A percentile compares a stretch with the other conserved stretches of the same genome.
Evolutionary conservation across 371 early-diverging fungal genomes (phyloP).

Genomic region (Funneliformis caledonium): DNA sequence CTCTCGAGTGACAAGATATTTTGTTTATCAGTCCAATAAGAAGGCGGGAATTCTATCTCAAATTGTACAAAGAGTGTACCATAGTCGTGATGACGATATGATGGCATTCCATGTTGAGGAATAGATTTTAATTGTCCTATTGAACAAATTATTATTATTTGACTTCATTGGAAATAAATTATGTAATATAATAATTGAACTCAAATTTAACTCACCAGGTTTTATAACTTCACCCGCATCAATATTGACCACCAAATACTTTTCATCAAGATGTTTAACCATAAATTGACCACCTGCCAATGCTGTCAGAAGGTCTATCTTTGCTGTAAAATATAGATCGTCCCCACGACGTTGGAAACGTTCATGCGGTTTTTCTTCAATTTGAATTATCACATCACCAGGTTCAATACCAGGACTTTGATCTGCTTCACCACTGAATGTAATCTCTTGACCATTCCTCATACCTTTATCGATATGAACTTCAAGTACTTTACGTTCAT

Average conservation of each 20-base stretch:
- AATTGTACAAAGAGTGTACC: slow-evolving; percentile 94
- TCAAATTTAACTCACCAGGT: slow-evolving; percentile 60
- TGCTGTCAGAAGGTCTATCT: slow-evolving; percentile 89
- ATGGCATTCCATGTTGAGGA: slow-evolving; percentile 95
- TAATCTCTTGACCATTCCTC: slow-evolving; percentile 86
- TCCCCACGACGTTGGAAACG: slow-evolving; percentile 78
- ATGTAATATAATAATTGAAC: not conserved
- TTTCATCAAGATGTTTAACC: slow-evolving; percentile 88
- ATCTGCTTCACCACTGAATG: slow-evolving; percentile 91
- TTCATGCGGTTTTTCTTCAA: slow-evolving; percentile 83
- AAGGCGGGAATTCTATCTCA: slow-evolving; percentile 91
- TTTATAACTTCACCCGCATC: slow-evolving; percentile 91
- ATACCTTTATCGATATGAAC: slow-evolving; percentile 94
- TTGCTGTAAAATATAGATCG: slow-evolving; percentile 75
- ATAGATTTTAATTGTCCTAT: slow-evolving; percentile 80
- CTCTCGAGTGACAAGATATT: slow-evolving; percentile 52
- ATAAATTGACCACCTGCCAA: slow-evolving; percentile 91
- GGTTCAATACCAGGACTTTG: slow-evolving; percentile 80
- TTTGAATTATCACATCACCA: slow-evolving; percentile 87
- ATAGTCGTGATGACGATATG: slow-evolving; percentile 82
- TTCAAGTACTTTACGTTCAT: slow-evolving; percentile 87
- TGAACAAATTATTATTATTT: slow-evolving; percentile 40
- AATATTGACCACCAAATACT: slow-evolving; percentile 84
- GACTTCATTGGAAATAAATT: not conserved
- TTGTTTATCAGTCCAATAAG: slow-evolving; percentile 66